phyloP scores from a whole-genome alignment of 768 basidiomycete genomes.

The Jaapia argillacea region DNA sequence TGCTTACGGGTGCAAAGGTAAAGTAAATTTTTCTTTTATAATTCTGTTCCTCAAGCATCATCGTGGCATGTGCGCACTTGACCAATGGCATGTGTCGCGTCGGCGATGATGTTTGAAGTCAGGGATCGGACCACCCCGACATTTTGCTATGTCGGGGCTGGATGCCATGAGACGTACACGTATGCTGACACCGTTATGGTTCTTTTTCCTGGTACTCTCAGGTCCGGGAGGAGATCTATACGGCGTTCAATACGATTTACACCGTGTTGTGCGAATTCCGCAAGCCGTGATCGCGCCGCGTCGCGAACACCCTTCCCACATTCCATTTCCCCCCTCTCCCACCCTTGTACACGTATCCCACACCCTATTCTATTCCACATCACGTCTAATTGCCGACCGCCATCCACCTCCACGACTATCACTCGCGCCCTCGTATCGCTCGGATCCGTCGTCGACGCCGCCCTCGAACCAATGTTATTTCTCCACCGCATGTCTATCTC shows the following conservation, averaged over 20 bases:
- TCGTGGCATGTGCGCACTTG: conserved; percentile 17
- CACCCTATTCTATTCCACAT: too few species aligned
- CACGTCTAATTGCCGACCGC: too few species aligned
- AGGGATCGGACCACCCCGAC: not conserved
- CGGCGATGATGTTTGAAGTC: not conserved
- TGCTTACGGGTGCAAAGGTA: conserved; percentile 98
- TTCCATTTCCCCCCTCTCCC: conserved; percentile 1
- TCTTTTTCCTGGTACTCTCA: conserved; percentile 23
- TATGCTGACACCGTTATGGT: not conserved
- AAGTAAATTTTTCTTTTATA: conserved; percentile 21
- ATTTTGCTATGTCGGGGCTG: not conserved
- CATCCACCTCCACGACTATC: too few species aligned
- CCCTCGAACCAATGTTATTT: too few species aligned
- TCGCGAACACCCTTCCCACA: not conserved
- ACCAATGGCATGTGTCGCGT: too few species aligned
- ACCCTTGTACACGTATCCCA: not conserved
- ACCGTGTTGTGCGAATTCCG: conserved; percentile 94
- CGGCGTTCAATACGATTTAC: conserved; percentile 99
- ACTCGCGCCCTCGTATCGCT: too few species aligned
- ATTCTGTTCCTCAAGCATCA: conserved; percentile 12
- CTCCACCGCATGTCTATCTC: too few species aligned
- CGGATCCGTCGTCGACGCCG: too few species aligned
- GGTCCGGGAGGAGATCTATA: conserved; percentile 99
- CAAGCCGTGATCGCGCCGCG: conserved; percentile 47
- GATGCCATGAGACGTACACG: not conserved